phyloP scores from a whole-genome alignment of 345 rosid species.

The Acer yangbiense region DNA sequence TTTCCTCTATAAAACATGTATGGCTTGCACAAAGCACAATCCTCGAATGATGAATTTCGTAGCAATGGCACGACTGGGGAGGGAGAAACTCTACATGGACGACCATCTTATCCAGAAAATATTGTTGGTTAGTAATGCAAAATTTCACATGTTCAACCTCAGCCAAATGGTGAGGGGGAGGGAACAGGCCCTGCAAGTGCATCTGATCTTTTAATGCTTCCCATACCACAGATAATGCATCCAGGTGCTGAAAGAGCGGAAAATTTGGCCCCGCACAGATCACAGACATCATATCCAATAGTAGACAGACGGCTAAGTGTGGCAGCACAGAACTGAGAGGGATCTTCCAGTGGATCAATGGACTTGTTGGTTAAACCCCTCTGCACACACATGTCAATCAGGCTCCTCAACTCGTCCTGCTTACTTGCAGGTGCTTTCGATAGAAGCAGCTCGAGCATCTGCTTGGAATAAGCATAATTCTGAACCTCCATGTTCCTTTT shows the following conservation, averaged over 20 bases:
- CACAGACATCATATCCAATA: slow-evolving; percentile 94
- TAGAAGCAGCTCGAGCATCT: slow-evolving; percentile 95
- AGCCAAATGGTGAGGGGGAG: slow-evolving; percentile 94
- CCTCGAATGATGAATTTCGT: background rate
- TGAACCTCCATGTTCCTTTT: slow-evolving; percentile 98
- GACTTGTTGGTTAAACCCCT: slow-evolving; percentile 90
- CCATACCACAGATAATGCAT: slow-evolving; percentile 98
- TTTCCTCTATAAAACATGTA: background rate
- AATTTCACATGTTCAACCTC: slow-evolving; percentile 16
- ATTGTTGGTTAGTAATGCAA: background rate
- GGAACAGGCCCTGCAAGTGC: slow-evolving; percentile 77
- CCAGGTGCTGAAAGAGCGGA: slow-evolving; percentile 90
- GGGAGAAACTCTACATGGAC: background rate
- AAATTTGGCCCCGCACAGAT: slow-evolving; percentile 92
- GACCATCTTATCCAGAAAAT: background rate
- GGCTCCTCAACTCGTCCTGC: slow-evolving; percentile 88
- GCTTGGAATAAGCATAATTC: slow-evolving; percentile 84
- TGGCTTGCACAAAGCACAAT: background rate
- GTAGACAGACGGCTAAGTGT: slow-evolving; percentile 95
- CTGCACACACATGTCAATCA: slow-evolving; percentile 86
- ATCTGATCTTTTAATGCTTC: slow-evolving; percentile 91
- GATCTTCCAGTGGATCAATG: slow-evolving; percentile 93
- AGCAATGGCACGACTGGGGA: background rate
- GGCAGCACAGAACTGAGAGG: slow-evolving; percentile 94
- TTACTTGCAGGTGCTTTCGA: slow-evolving; percentile 89